phyloP scores from a whole-genome alignment of 202 grass and related monocot genomes.

The Zoysia matrella region DNA sequence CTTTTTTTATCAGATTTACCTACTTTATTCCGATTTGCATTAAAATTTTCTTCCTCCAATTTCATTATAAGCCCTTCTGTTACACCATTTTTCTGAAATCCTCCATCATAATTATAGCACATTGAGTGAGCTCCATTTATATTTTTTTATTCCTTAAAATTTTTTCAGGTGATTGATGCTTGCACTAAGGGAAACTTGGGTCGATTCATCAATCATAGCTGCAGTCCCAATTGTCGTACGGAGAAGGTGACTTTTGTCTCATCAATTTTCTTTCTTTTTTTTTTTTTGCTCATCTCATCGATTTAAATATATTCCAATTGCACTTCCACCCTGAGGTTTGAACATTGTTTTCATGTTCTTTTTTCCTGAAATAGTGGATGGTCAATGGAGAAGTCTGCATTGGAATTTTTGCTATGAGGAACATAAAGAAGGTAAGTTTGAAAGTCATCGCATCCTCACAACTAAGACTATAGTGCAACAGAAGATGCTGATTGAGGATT shows the following conservation, averaged over 20 bases:
- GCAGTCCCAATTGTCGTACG: conserved; percentile 94
- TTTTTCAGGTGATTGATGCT: conserved; percentile 95
- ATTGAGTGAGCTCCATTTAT: conserved; percentile 21
- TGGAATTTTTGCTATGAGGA: conserved; percentile 91
- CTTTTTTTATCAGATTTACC: not conserved
- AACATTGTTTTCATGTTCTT: conserved; percentile 42
- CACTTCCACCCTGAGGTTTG: conserved; percentile 11
- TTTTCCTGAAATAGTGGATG: conserved; percentile 80
- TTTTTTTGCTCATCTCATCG: not conserved
- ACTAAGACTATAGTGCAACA: not conserved
- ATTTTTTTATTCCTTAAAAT: conserved; percentile 45
- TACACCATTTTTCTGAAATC: conserved; percentile 24
- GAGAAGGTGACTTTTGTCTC: conserved; percentile 78
- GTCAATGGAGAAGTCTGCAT: conserved; percentile 99
- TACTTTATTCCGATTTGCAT: not conserved
- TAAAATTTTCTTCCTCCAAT: not conserved
- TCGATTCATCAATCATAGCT: conserved; percentile 99
- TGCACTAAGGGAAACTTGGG: conserved; percentile 98
- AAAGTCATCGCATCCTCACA: conserved; percentile 9
- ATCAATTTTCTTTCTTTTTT: conserved; percentile 41
- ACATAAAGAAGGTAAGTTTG: conserved; percentile 83
- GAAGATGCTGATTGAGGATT: conserved; percentile 17
- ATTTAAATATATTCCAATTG: not conserved
- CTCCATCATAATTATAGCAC: conserved; percentile 27
- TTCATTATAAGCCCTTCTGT: not conserved